A percentile compares a stretch with the other conserved stretches of the same genome.
phyloP scores from a whole-genome alignment of 768 basidiomycete species.

The Serendipita sp. region DNA sequence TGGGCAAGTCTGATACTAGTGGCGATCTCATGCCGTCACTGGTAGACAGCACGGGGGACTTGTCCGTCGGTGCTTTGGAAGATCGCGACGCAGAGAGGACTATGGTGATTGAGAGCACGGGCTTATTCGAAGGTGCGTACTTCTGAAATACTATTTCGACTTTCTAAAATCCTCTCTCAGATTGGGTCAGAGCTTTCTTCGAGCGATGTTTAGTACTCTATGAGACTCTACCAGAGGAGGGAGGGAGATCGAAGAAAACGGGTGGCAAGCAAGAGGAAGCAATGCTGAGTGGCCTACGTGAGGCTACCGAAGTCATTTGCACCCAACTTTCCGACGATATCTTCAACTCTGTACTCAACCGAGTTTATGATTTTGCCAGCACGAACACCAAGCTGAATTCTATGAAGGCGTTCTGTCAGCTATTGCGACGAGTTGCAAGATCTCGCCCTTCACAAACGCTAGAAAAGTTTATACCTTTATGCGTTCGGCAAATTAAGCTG shows the following conservation, averaged over 20 bases:
- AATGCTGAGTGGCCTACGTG: slow-evolving; percentile 62
- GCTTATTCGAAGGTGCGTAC: slow-evolving; percentile 51
- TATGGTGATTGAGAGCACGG: slow-evolving; percentile 60
- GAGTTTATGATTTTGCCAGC: slow-evolving; percentile 77
- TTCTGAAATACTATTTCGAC: not conserved
- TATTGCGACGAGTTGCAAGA: slow-evolving; percentile 70
- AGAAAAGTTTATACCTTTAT: slow-evolving; percentile 64
- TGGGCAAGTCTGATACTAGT: not conserved
- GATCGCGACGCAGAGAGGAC: slow-evolving; percentile 48
- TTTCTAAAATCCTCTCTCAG: slow-evolving; percentile 21
- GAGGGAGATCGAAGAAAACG: slow-evolving; percentile 54
- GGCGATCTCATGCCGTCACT: not conserved
- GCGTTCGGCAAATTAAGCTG: slow-evolving; percentile 56
- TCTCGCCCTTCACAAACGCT: slow-evolving; percentile 61
- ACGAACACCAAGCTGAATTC: slow-evolving; percentile 80
- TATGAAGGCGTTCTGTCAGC: slow-evolving; percentile 75
- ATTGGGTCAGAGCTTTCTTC: slow-evolving; percentile 68
- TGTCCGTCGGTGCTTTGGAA: not conserved
- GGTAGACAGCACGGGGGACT: slow-evolving; percentile 1
- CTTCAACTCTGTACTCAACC: slow-evolving; percentile 70
- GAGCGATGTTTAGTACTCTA: slow-evolving; percentile 65
- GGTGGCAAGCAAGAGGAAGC: slow-evolving; percentile 72
- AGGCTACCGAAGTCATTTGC: slow-evolving; percentile 67
- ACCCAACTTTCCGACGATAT: slow-evolving; percentile 59
- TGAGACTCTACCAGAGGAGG: slow-evolving; percentile 90